These are phyloP conservation scores for Xylariaceae sp. DNA, from an alignment of 2,329 filamentous ascomycete species.

Conservation along the genomic window DNA sequence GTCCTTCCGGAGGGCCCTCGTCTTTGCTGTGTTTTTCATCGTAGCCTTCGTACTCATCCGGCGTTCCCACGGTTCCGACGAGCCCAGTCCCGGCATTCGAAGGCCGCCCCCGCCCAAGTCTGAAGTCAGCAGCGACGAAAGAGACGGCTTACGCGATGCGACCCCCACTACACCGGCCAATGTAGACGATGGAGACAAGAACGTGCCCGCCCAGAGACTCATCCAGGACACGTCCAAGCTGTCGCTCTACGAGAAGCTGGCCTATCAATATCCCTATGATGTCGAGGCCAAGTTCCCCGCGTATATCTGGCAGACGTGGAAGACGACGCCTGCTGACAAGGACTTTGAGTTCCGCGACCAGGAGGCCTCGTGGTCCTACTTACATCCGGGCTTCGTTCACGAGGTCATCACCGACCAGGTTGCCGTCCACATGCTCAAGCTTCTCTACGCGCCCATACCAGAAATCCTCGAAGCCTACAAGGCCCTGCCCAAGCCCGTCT, in stretches of 20 bases:
- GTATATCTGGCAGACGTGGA: slow-evolving; percentile 99
- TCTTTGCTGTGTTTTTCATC: slow-evolving; percentile 31
- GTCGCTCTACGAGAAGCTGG: slow-evolving; percentile 73
- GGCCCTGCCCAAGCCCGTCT: slow-evolving; percentile 64
- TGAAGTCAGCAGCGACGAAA: slow-evolving; percentile 14
- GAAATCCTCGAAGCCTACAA: slow-evolving; percentile 74
- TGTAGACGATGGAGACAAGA: slow-evolving; percentile 17
- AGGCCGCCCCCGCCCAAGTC: slow-evolving; percentile 24
- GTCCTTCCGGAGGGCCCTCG: slow-evolving; percentile 31
- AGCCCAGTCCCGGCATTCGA: slow-evolving; percentile 21
- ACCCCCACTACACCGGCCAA: slow-evolving; percentile 18
- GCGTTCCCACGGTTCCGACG: slow-evolving; percentile 26
- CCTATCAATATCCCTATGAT: slow-evolving; percentile 92
- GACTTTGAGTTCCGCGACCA: slow-evolving; percentile 76
- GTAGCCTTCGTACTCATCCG: slow-evolving; percentile 32
- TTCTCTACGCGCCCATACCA: slow-evolving; percentile 79
- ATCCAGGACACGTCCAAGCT: slow-evolving; percentile 66
- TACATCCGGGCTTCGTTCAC: slow-evolving; percentile 88
- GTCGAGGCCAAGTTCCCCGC: slow-evolving; percentile 84
- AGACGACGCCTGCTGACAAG: slow-evolving; percentile 69
- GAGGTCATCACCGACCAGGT: slow-evolving; percentile 94
- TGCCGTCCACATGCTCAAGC: slow-evolving; percentile 71
- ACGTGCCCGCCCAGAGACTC: slow-evolving; percentile 52
- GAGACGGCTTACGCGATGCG: slow-evolving; percentile 15
- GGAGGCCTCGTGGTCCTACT: slow-evolving; percentile 83